Conservation (phyloP, 352 stramenopile species). For the Pythium graminicola region DNA sequence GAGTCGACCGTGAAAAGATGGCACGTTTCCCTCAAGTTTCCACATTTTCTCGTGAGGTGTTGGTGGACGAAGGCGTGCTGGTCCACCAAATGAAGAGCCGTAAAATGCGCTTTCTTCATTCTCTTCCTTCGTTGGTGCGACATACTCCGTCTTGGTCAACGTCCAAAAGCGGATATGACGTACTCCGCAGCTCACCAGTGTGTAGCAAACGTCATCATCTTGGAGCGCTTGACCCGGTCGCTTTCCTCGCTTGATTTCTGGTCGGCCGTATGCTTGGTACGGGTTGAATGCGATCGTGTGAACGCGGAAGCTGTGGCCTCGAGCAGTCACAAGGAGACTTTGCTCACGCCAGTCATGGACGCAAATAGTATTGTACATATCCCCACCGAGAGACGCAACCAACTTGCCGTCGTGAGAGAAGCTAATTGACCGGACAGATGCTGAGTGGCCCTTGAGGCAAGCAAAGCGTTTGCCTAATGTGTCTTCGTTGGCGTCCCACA, state of each 20-base stretch:
- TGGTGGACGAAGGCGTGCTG: constrained; percentile 36
- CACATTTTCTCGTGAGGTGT: constrained; percentile 58
- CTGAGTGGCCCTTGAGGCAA: constrained; percentile 43
- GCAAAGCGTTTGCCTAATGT: constrained; percentile 47
- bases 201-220: constrained; percentile 67
- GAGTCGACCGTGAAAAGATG: constrained; percentile 56
- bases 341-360: constrained; percentile 68
- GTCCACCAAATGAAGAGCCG: constrained; percentile 51
- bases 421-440: constrained; percentile 52
- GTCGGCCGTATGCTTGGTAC: constrained; percentile 56
- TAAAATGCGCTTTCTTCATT: constrained; percentile 56
- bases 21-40: constrained; percentile 68
- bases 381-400: constrained; percentile 51
- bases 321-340: constrained; percentile 41
- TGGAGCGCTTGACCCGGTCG: constrained; percentile 54
- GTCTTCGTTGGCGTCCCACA: constrained; percentile 64
- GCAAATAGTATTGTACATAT: constrained; percentile 78
- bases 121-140: constrained; percentile 32
- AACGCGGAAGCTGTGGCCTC: constrained; percentile 62
- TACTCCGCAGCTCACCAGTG: constrained; percentile 61
- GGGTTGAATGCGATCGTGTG: constrained; percentile 64
- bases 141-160: constrained; percentile 50
- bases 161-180: constrained; percentile 75
- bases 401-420: constrained; percentile 71
- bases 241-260: constrained; percentile 41